These are phyloP conservation scores for Aschersonia sp. DNA, from an alignment of 2,329 filamentous ascomycete genomes.

Conservation along the genomic window DNA sequence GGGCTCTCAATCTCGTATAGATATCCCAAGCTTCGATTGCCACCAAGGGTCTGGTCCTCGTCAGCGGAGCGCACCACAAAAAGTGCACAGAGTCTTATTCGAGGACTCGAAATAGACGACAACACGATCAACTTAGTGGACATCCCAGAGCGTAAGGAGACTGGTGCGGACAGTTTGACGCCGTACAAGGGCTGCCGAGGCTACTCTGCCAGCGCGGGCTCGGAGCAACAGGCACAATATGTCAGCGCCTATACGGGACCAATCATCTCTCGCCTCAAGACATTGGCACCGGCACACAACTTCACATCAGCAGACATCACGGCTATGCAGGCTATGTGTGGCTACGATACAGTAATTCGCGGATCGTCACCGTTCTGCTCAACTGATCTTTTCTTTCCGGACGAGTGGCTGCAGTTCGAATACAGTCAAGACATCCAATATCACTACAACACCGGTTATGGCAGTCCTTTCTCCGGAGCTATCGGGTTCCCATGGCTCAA, in stretches of 20 bases:
- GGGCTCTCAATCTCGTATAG: constrained; percentile 40
- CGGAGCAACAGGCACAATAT: constrained; percentile 35
- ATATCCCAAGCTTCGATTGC: constrained; percentile 38
- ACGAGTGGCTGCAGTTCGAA: constrained; percentile 54
- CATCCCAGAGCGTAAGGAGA: constrained; percentile 39
- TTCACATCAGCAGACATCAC: constrained; percentile 49
- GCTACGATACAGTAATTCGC: constrained; percentile 50
- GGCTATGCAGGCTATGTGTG: constrained; percentile 52
- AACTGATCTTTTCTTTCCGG: constrained; percentile 40
- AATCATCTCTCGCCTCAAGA: constrained; percentile 41
- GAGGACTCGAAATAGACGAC: constrained; percentile 37
- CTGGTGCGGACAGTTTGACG: constrained; percentile 45
- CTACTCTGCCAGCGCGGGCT: constrained; percentile 43
- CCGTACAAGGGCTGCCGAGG: constrained; percentile 51
- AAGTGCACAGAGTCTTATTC: constrained; percentile 42
- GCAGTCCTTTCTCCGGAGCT: constrained; percentile 38
- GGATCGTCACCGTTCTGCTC: constrained; percentile 49
- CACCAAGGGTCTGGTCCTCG: constrained; percentile 44
- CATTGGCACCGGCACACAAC: constrained; percentile 41
- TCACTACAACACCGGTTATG: constrained; percentile 53
- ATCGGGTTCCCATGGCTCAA: constrained; percentile 56
- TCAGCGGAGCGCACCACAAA: constrained; percentile 47
- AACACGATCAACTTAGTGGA: constrained; percentile 38
- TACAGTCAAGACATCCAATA: constrained; percentile 51
- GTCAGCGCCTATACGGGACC: constrained; percentile 42